Percentiles rank a stretch among this genome's conserved stretches.
phyloP scores from a whole-genome alignment of 176 grass and related monocot species.

The Luzula sylvatica region DNA sequence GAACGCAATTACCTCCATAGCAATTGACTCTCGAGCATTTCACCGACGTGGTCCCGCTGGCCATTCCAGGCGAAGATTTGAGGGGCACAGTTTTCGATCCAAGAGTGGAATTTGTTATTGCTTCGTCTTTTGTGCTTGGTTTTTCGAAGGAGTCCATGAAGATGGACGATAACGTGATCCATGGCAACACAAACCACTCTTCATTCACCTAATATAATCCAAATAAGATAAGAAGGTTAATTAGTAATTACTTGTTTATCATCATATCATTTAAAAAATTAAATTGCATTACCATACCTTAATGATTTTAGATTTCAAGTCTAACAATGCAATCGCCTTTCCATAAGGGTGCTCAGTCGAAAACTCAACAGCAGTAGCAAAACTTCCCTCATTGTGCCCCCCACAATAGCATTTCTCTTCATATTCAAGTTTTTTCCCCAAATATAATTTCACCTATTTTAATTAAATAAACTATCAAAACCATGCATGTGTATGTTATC shows the following conservation, averaged over 20 bases:
- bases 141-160: background rate
- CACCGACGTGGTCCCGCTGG: too few relatives aligned
- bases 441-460: conserved; percentile 57
- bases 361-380: conserved; percentile 53
- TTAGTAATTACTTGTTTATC: too few relatives aligned
- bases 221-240: background rate
- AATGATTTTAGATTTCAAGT: conserved; percentile 36
- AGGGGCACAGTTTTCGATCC: background rate
- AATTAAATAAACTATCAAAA: background rate
- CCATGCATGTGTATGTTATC: background rate
- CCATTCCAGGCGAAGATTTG: too few relatives aligned
- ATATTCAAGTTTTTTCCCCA: conserved; percentile 46
- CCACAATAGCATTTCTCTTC: conserved; percentile 37
- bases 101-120: background rate
- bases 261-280: background rate
- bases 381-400: conserved; percentile 11
- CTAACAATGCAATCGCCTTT: conserved; percentile 44
- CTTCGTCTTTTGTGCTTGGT: background rate
- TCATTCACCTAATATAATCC: conserved; percentile 35
- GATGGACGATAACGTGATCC: conserved; percentile 26
- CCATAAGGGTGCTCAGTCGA: conserved; percentile 50
- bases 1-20: too few relatives aligned
- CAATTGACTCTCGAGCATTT: too few relatives aligned
- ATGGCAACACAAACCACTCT: conserved; percentile 41
- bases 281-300: conserved; percentile 27